Percentiles rank a stretch among this genome's conserved stretches.
Conservation (phyloP, 2,329 filamentous ascomycete genomes). For the Nemania diffusa region DNA sequence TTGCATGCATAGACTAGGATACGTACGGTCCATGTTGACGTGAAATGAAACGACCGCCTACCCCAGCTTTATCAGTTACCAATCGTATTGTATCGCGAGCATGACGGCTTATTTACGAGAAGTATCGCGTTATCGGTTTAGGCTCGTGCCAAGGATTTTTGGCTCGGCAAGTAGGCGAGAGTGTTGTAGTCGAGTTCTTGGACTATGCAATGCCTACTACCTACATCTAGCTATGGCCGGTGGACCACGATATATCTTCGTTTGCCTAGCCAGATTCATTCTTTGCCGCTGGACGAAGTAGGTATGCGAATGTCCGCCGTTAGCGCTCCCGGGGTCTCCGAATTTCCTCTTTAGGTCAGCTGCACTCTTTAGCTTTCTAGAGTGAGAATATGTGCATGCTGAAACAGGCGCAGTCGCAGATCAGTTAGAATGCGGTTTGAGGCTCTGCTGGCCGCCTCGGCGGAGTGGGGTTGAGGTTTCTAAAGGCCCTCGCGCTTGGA, state of each 20-base stretch:
- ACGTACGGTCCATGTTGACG: not conserved
- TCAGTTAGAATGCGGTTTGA: constrained; percentile 49
- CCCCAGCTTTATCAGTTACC: not conserved
- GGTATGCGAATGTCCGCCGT: not conserved
- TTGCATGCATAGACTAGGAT: not conserved
- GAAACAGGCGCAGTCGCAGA: constrained; percentile 50
- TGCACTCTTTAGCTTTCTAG: constrained; percentile 4
- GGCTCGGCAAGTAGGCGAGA: too few relatives aligned
- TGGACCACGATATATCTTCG: too few relatives aligned
- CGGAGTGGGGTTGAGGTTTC: not conserved
- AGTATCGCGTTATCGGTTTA: not conserved
- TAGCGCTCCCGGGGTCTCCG: not conserved
- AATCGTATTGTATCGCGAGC: not conserved
- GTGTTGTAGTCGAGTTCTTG: too few relatives aligned
- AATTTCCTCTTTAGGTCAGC: constrained; percentile 2
- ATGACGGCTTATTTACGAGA: not conserved
- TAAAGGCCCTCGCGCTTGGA: not conserved
- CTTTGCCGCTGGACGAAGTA: not conserved
- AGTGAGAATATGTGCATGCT: constrained; percentile 25
- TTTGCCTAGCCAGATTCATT: not conserved
- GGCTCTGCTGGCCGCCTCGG: constrained; percentile 38
- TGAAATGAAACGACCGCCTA: constrained; percentile 9
- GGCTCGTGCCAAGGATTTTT: not conserved
- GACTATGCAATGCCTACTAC: not conserved
- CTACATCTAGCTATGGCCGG: not conserved